These are phyloP conservation scores for Claviceps digitariae DNA, from an alignment of 2,329 filamentous ascomycete species.

Conservation along the genomic window DNA sequence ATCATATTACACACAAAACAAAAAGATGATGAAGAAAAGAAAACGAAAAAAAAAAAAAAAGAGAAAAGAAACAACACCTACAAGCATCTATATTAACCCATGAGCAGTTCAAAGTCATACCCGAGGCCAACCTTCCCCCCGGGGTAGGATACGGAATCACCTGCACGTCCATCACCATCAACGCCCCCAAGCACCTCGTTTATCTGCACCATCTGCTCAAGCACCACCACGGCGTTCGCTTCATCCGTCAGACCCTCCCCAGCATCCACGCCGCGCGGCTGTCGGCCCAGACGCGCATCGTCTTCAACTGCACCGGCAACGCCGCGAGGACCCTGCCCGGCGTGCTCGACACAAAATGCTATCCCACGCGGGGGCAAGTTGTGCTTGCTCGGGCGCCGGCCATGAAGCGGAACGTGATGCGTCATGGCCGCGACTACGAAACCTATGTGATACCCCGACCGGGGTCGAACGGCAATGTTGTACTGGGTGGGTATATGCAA, in stretches of 20 bases:
- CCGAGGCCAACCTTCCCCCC: too few species aligned
- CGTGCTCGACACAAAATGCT: conserved; percentile 24
- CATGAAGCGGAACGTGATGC: conserved; percentile 23
- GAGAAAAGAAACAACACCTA: too few species aligned
- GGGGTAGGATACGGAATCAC: conserved; percentile 17
- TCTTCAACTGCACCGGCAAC: conserved; percentile 24
- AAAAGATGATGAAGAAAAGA: too few species aligned
- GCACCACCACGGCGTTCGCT: conserved; percentile 18
- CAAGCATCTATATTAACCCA: too few species aligned
- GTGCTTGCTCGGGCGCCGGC: conserved; percentile 21
- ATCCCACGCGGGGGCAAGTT: conserved; percentile 27
- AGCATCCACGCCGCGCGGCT: conserved; percentile 15
- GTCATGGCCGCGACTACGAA: conserved; percentile 24
- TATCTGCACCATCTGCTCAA: conserved; percentile 16
- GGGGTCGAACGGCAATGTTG: conserved; percentile 19
- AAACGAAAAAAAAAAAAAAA: too few species aligned
- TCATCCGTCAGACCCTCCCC: conserved; percentile 16
- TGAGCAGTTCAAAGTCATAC: too few species aligned
- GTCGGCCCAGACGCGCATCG: conserved; percentile 15
- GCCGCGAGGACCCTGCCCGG: conserved; percentile 20
- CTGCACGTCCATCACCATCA: conserved; percentile 23
- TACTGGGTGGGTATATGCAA: conserved; percentile 4
- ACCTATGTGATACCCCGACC: conserved; percentile 25
- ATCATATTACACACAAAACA: too few species aligned
- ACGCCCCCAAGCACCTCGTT: conserved; percentile 24